These are phyloP conservation scores for Podosphaera fusca DNA, from an alignment of 2,329 filamentous ascomycete species.

Conservation along the genomic window DNA sequence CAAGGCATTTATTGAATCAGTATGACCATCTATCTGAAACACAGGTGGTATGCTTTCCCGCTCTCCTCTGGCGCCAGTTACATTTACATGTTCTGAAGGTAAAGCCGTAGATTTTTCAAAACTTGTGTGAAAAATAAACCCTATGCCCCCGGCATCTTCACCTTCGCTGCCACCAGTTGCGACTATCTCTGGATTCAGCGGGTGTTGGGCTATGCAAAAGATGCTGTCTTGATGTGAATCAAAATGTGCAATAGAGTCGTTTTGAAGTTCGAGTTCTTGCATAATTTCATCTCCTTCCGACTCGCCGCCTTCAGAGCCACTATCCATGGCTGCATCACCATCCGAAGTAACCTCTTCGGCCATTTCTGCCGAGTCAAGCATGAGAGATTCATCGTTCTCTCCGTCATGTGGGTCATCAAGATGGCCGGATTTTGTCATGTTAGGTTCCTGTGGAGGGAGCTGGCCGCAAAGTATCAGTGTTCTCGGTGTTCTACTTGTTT, in stretches of 20 bases:
- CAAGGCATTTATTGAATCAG: constrained; percentile 72
- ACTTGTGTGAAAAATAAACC: constrained; percentile 64
- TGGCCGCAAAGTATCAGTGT: too few relatives aligned
- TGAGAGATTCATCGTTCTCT: constrained; percentile 41
- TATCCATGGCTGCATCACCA: constrained; percentile 63
- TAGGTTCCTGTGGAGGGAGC: too few relatives aligned
- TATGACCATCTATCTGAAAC: constrained; percentile 67
- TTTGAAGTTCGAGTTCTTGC: constrained; percentile 58
- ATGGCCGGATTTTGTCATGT: too few relatives aligned
- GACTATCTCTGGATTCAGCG: constrained; percentile 50
- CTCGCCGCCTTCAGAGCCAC: constrained; percentile 40
- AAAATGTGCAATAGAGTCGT: constrained; percentile 86
- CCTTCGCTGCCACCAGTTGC: constrained; percentile 65
- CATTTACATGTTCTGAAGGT: constrained; percentile 50
- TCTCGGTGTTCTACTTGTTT: too few relatives aligned
- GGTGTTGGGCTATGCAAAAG: constrained; percentile 88
- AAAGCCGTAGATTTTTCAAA: constrained; percentile 40
- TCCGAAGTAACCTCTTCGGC: constrained; percentile 50
- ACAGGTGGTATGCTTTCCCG: constrained; percentile 38
- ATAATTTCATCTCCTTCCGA: constrained; percentile 28
- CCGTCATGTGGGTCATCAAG: neutral
- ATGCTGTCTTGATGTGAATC: constrained; percentile 77
- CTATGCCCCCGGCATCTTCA: constrained; percentile 33
- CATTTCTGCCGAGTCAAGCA: constrained; percentile 56
- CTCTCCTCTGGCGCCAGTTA: constrained; percentile 34